Evolutionary conservation across 768 basidiomycete genomes (phyloP), one percentile per base, ranked within the genome.

Genomic region (Boletus patriciae): DNA sequence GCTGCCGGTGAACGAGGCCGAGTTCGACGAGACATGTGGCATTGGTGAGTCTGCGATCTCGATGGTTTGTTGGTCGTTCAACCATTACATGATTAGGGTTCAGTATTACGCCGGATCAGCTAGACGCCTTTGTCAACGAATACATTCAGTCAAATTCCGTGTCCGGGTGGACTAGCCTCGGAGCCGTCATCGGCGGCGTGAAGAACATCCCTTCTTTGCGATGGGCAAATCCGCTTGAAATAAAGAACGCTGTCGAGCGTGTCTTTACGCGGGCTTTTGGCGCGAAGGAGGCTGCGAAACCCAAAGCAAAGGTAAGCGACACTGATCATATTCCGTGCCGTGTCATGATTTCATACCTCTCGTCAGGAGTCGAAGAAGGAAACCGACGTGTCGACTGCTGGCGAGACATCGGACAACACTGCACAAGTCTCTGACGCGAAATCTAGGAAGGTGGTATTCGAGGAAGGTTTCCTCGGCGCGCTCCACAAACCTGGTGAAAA

Each of bases 401-500:
- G 23, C 1, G 57, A 58, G n/a, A 16, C 56, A 2, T 50, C 21
- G 23, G 60, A 60, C n/a, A 59, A 46, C 19, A 19, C 77, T 25
- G 67, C 73, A 23, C 64, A 63, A 27, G 66, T 76, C 11, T 69
- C 77, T 3, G 72, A 76, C 15, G 65, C 75, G 57, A 56, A 77
- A 47, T 62, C 57, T 68, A 78, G 66, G 34, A 87, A 81, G 62
- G 75, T 86, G 1, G 89, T 98, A 23, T 99, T 98, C 67, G 87
- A 91, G 58, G 93, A 96, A 68, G 97, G 97, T 5, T 98, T 96
- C 77, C 83, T 99, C 13, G 93, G 93, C 1, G 78, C 83, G 52
- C 84, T 99, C 29, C 95, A 99, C 70, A 93, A 87, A 67, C 92
- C 94, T 10, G 97, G 97, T 42, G 94, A 81, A 67, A 99, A 98